phyloP scores from a whole-genome alignment of 257 asterid genomes.

The Anisodus acutangulus region DNA sequence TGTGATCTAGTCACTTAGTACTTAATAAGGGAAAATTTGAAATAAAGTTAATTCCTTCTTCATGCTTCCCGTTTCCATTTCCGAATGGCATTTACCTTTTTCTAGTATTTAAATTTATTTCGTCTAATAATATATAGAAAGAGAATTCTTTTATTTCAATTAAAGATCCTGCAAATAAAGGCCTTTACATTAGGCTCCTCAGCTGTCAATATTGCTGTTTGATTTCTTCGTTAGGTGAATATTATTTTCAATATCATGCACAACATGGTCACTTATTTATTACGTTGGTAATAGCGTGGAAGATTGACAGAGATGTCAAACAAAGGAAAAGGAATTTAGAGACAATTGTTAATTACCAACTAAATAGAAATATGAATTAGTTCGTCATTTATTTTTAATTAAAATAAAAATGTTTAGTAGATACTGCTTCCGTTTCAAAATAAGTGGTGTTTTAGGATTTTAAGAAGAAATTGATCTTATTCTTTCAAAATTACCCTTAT shows the following conservation, averaged over 20 bases:
- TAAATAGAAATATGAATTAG: background rate
- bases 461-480: no score
- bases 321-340: background rate
- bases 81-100: background rate
- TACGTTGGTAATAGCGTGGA: no score
- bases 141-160: background rate
- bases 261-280: constrained; percentile 2
- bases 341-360: background rate
- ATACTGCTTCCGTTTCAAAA: no score
- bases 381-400: no score
- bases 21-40: no score
- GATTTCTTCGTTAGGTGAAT: background rate
- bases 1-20: no score
- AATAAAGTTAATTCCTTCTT: no score
- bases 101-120: background rate
- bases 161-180: background rate
- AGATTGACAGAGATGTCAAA: background rate
- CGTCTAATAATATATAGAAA: background rate
- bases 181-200: background rate
- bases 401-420: no score
- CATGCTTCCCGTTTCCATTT: background rate
- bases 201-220: background rate
- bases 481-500: no score
- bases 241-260: background rate
- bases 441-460: no score